Percentiles rank a stretch among this genome's conserved stretches.
These are phyloP conservation scores for Chimonanthus praecox DNA, from an alignment of 164 flowering plant species.

Conservation along the genomic window DNA sequence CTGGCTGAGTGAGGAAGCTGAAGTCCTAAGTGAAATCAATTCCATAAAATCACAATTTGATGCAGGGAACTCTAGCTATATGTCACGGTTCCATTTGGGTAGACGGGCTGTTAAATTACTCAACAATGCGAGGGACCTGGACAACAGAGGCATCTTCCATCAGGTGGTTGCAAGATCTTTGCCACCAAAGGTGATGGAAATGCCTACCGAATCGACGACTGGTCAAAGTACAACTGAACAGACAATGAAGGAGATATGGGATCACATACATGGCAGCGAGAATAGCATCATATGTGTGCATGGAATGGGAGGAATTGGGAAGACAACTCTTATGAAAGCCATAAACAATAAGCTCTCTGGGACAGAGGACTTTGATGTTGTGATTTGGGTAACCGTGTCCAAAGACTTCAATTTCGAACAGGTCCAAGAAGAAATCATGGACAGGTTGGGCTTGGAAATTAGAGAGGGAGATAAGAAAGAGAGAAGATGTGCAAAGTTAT, in stretches of 20 bases:
- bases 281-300: neutral
- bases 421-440: slow-evolving; percentile 4
- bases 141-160: too few species aligned
- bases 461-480: neutral
- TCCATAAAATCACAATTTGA: too few species aligned
- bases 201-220: neutral
- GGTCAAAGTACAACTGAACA: neutral
- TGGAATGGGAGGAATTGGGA: slow-evolving; percentile 15
- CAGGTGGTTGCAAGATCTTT: too few species aligned
- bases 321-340: slow-evolving; percentile 2
- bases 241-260: neutral
- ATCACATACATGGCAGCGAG: neutral
- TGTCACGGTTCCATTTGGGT: too few species aligned
- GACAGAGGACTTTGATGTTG: neutral
- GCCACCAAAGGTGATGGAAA: neutral
- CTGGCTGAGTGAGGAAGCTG: too few species aligned
- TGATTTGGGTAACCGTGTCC: slow-evolving; percentile 12
- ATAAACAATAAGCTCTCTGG: neutral
- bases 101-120: too few species aligned
- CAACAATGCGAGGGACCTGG: too few species aligned
- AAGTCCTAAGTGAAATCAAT: too few species aligned
- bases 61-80: too few species aligned
- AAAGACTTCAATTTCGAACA: neutral
- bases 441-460: slow-evolving; percentile 6
- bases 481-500: slow-evolving; percentile 4